Evolutionary conservation across 345 rosid genomes (phyloP).

Genomic region (Hibiscus syriacus): DNA sequence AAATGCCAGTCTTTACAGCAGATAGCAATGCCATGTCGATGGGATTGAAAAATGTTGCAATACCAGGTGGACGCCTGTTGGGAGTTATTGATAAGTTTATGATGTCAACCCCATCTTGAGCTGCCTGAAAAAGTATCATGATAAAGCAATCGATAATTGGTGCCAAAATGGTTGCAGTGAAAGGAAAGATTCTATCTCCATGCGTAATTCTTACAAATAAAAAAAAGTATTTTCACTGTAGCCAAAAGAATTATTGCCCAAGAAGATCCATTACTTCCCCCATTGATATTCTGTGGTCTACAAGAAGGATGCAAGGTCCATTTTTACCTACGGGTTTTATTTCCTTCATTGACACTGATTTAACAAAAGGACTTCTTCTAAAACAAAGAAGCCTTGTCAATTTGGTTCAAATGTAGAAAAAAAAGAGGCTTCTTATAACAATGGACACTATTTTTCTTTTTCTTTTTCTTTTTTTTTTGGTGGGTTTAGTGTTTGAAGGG

Average conservation of each 20-base stretch:
- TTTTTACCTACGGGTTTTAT: background rate
- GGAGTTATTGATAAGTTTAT: conserved; percentile 95
- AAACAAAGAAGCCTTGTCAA: background rate
- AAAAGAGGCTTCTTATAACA: background rate
- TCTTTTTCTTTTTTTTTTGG: too few species aligned
- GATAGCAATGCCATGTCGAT: conserved; percentile 91
- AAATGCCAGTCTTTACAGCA: conserved; percentile 86
- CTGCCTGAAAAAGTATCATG: conserved; percentile 55
- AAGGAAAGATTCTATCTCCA: background rate
- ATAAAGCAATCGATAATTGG: background rate
- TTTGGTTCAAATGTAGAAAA: background rate
- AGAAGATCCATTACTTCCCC: background rate
- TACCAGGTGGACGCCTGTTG: conserved; percentile 89
- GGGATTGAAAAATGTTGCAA: conserved; percentile 92
- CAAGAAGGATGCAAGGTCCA: background rate
- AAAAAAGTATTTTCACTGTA: background rate
- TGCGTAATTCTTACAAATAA: background rate
- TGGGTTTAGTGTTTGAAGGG: too few species aligned
- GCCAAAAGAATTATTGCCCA: background rate
- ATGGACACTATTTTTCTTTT: too few species aligned
- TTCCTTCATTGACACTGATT: background rate
- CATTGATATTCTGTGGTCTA: background rate
- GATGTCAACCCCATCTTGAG: conserved; percentile 97
- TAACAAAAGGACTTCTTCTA: background rate
- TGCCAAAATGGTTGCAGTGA: background rate